phyloP scores from a whole-genome alignment of 306 rosid species.

The Begonia fuchsioides region DNA sequence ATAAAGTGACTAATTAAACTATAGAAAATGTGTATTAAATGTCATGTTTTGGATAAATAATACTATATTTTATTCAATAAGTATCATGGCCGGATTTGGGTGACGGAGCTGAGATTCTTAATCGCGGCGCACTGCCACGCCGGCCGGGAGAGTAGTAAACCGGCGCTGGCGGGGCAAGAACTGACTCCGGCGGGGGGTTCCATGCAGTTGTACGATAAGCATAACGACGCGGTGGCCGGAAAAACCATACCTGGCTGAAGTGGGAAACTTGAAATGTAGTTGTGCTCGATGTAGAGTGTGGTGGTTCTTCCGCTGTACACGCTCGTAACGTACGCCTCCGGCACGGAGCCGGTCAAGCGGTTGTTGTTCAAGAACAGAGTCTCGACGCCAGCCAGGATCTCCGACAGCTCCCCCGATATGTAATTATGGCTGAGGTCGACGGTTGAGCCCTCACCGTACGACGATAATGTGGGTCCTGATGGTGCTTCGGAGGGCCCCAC shows the following conservation, averaged over 20 bases:
- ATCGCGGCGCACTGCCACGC: constrained; percentile 36
- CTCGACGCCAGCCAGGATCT: constrained; percentile 41
- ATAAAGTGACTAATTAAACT: too few relatives aligned
- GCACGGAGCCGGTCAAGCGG: constrained; percentile 42
- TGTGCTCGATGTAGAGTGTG: constrained; percentile 60
- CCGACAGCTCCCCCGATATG: constrained; percentile 32
- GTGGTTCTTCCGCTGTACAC: constrained; percentile 40
- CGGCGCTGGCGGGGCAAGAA: constrained; percentile 49
- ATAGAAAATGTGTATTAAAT: too few relatives aligned
- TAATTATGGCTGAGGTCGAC: constrained; percentile 62
- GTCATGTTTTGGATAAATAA: too few relatives aligned
- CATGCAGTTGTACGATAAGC: constrained; percentile 64
- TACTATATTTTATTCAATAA: too few relatives aligned
- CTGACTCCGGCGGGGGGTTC: constrained; percentile 24
- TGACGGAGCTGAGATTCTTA: constrained; percentile 7
- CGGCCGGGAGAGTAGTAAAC: constrained; percentile 34
- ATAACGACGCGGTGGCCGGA: constrained; percentile 52
- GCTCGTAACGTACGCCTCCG: constrained; percentile 46
- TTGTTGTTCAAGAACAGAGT: constrained; percentile 53
- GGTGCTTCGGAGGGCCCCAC: constrained; percentile 1
- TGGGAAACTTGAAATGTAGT: constrained; percentile 32
- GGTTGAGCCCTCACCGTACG: constrained; percentile 35
- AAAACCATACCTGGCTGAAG: constrained; percentile 12
- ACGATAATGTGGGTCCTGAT: neutral
- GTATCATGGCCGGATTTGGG: too few relatives aligned